A percentile compares a stretch with the other conserved stretches of the same genome.
Evolutionary conservation across 768 basidiomycete genomes (phyloP).

Genomic region (Mycena pura): DNA sequence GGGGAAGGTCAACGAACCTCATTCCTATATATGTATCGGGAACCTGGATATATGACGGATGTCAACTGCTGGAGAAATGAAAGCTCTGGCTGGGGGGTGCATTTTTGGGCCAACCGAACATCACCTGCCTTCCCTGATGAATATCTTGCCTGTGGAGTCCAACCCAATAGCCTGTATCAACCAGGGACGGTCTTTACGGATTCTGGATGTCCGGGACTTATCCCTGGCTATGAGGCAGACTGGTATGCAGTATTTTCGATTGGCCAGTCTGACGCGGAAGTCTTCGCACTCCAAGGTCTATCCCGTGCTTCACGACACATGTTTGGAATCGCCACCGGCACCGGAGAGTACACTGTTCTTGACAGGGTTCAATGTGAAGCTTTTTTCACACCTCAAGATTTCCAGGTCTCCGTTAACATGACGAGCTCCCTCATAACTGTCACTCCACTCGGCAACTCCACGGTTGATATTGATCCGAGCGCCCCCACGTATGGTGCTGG

Average conservation of each 20-base stretch:
- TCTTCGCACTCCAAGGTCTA: neutral
- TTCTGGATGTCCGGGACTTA: neutral
- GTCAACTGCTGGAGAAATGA: neutral
- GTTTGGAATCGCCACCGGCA: neutral
- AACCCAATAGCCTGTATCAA: neutral
- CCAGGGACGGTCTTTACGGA: neutral
- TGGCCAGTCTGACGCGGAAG: neutral
- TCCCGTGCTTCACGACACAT: neutral
- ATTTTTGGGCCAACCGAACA: neutral
- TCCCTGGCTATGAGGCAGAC: neutral
- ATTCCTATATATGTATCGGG: neutral
- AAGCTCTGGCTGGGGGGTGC: conserved; percentile 1
- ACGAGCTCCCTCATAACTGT: neutral
- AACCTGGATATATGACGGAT: neutral
- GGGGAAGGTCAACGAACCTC: too few relatives aligned
- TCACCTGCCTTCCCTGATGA: neutral
- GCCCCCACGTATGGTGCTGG: neutral
- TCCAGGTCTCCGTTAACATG: conserved; percentile 3
- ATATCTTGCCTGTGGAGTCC: neutral
- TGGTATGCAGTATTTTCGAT: neutral
- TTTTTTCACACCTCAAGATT: neutral
- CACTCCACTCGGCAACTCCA: neutral
- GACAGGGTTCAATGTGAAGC: conserved; percentile 8
- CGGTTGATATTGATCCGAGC: conserved; percentile 1
- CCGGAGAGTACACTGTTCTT: neutral